Base-by-base conservation (phyloP, 495 filamentous ascomycete species). In the Oleoguttula mirabilis region DNA sequence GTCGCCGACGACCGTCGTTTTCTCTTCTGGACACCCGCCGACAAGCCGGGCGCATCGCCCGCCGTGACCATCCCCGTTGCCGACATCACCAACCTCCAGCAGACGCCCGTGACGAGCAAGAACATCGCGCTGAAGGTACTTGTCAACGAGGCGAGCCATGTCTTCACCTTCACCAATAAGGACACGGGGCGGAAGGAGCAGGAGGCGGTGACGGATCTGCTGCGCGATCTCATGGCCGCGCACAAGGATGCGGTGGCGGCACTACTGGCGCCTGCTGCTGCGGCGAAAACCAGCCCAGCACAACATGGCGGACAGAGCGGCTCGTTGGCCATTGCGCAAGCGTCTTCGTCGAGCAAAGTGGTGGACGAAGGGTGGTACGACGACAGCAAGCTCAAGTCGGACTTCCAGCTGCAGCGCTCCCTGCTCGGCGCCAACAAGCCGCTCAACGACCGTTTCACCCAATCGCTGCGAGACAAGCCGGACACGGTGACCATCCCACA, bases 81-180 rank as follows among this genome's bases (percentile, higher is more conserved):
- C 28, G 74, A 72, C 40, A 90, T 96, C 53, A 84, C 78, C 17
- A 94, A 96, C 66, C 71, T 98, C 28, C 87, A 96, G 55, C 88
- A 94, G 60, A 95, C 90, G 1, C 86, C 88, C 0, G 82, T 79
- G 32, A 77, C 66, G 6, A 74, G 69, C 14, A 64, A 83, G 10
- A 96, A 94, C 65, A 86, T 92, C 34, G 90, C 93, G 72, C 71
- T 94, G 31, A 90, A 86, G 60, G 73, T 96, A 37, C 79, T 92
- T 51, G 77, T 75, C 38, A 77, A 82, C 50, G 62, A 79, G 2
- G 74, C 82, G 30, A 71, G 74, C 35, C 84, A 92, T 57, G 72
- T 86, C 39, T 95, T 96, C 59, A 73, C 73, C 39, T 95, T 95
- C 64, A 94, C 84, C 20, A 82, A 84, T 3, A 63, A 76, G 11